phyloP scores from a whole-genome alignment of 192 early-diverging fungal species.

The Podila epigama region DNA sequence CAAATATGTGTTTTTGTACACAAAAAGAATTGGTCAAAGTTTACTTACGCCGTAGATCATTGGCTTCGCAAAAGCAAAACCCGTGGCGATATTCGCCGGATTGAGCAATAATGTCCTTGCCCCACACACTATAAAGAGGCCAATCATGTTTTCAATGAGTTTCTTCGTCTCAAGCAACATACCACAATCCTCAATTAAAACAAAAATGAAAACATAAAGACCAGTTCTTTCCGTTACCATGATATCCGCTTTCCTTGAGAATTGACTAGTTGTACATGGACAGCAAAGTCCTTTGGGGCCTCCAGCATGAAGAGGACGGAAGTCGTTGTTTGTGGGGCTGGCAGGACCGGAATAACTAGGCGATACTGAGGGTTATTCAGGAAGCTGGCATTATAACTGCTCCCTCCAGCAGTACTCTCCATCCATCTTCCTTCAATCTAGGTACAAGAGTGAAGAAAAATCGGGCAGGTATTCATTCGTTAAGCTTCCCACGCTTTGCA shows the following conservation, averaged over 20 bases:
- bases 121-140: conserved; percentile 59
- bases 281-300: conserved; percentile 65
- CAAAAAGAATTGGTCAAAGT: background rate
- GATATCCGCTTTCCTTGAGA: conserved; percentile 74
- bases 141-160: too few relatives aligned
- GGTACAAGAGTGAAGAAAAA: background rate
- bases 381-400: conserved; percentile 70
- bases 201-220: conserved; percentile 12
- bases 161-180: background rate
- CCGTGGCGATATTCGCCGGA: conserved; percentile 81
- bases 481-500: too few relatives aligned
- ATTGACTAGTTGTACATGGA: conserved; percentile 74
- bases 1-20: background rate
- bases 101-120: conserved; percentile 69
- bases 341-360: conserved; percentile 64
- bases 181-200: background rate
- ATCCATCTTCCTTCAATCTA: conserved; percentile 76
- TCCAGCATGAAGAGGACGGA: conserved; percentile 69
- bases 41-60: conserved; percentile 60
- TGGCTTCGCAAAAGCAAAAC: conserved; percentile 77
- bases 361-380: conserved; percentile 84
- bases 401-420: conserved; percentile 78
- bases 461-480: background rate
- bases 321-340: conserved; percentile 34
- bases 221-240: conserved; percentile 46